phyloP scores from a whole-genome alignment of 345 rosid genomes.

The Citrus australasica region DNA sequence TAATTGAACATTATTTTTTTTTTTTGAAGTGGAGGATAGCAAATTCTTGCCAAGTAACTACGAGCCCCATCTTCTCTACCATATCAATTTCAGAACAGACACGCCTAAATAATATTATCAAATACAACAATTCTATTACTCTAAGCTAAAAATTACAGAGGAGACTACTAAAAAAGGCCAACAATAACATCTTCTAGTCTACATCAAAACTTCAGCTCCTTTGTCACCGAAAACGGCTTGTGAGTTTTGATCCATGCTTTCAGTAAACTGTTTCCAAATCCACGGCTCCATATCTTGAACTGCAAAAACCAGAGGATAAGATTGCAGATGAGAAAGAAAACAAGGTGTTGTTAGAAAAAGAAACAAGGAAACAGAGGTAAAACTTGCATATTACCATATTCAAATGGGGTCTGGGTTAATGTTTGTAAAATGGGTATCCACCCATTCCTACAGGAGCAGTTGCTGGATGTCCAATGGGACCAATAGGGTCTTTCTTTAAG shows the following conservation, averaged over 20 bases:
- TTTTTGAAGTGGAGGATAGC: neutral
- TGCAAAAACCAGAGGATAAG: neutral
- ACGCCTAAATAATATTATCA: neutral
- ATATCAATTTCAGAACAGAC: neutral
- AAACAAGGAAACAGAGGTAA: neutral
- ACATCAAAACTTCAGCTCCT: slow-evolving; percentile 3
- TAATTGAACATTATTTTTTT: no score
- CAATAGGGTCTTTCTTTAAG: slow-evolving; percentile 36
- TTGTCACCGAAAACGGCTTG: neutral
- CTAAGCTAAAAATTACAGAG: neutral
- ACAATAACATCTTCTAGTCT: neutral
- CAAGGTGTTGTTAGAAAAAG: neutral
- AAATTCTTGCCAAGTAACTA: neutral
- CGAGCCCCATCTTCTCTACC: neutral
- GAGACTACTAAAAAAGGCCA: neutral
- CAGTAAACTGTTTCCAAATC: neutral
- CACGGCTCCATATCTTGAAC: neutral
- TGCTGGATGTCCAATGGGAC: slow-evolving; percentile 31
- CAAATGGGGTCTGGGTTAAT: neutral
- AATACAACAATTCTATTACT: neutral
- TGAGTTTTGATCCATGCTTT: neutral
- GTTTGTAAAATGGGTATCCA: slow-evolving; percentile 46
- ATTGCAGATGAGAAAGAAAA: neutral
- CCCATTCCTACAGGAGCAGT: slow-evolving; percentile 43
- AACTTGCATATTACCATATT: neutral